These are phyloP conservation scores for Chlorella vulgaris DNA, from an alignment of 139 green algal genomes.

Conservation along the genomic window DNA sequence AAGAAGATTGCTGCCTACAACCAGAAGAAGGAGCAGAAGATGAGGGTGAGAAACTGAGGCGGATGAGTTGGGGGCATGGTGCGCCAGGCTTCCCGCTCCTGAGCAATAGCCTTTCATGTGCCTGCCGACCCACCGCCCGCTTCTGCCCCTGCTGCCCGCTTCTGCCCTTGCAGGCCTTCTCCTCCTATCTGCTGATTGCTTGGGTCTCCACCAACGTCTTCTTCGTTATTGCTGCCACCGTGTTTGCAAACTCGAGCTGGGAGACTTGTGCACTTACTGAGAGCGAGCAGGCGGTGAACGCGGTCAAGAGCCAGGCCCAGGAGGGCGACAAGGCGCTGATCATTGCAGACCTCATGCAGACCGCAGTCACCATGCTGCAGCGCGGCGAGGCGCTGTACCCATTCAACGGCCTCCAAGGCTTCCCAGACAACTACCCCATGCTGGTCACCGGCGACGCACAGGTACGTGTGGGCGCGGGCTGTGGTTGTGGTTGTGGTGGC, in stretches of 20 bases:
- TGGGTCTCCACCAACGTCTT: constrained; percentile 42
- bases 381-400: constrained; percentile 39
- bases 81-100: too few species aligned
- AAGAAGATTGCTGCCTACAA: constrained; percentile 37
- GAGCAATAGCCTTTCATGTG: too few species aligned
- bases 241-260: constrained; percentile 27
- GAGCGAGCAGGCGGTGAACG: constrained; percentile 27
- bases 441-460: constrained; percentile 34
- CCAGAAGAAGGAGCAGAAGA: constrained; percentile 42
- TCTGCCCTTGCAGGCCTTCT: constrained; percentile 31
- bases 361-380: constrained; percentile 42
- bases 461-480: too few species aligned
- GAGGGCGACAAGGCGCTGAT: constrained; percentile 47
- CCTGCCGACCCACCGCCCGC: not conserved
- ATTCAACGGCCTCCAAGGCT: constrained; percentile 31
- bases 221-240: constrained; percentile 18
- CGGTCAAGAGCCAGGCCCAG: constrained; percentile 33
- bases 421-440: constrained; percentile 37
- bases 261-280: constrained; percentile 27
- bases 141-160: not conserved
- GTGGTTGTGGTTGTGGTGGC: not conserved
- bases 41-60: constrained; percentile 1
- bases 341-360: constrained; percentile 52
- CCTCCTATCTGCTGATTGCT: constrained; percentile 35
- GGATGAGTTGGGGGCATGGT: too few species aligned